Conservation (phyloP, 805 yeast species). For the Teunomyces atbi region DNA sequence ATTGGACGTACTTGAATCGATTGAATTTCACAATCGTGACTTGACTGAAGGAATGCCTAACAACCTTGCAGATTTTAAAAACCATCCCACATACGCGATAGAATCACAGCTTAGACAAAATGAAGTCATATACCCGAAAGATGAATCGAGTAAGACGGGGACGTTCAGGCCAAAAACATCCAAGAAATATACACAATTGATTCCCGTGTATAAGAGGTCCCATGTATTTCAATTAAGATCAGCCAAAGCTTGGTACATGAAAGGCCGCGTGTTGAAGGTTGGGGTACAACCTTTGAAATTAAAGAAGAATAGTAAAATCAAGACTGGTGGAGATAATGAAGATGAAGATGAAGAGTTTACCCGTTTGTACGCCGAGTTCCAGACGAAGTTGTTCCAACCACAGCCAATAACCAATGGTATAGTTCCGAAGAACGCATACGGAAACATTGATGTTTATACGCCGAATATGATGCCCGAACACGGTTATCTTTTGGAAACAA, state of each 20-base stretch:
- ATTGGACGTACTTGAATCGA: conserved; percentile 54
- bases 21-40: conserved; percentile 61
- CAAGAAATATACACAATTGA: conserved; percentile 31
- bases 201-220: conserved; percentile 66
- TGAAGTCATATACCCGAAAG: conserved; percentile 69
- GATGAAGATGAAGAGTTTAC: conserved; percentile 54
- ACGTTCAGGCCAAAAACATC: conserved; percentile 48
- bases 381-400: conserved; percentile 71
- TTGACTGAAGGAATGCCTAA: conserved; percentile 85
- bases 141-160: conserved; percentile 60
- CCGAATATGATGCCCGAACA: conserved; percentile 83
- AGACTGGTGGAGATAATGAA: conserved; percentile 18
- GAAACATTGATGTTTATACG: conserved; percentile 79
- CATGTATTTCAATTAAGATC: conserved; percentile 65
- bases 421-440: conserved; percentile 73
- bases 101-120: conserved; percentile 71
- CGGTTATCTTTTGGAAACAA: conserved; percentile 52
- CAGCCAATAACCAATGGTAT: conserved; percentile 63
- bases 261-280: conserved; percentile 69
- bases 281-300: conserved; percentile 67
- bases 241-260: conserved; percentile 82
- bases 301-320: conserved; percentile 25
- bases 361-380: conserved; percentile 72
- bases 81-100: conserved; percentile 82
- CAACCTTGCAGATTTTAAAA: conserved; percentile 74